These are phyloP conservation scores for Penicillium paxilli DNA, from an alignment of 495 filamentous ascomycete genomes.

Conservation along the genomic window DNA sequence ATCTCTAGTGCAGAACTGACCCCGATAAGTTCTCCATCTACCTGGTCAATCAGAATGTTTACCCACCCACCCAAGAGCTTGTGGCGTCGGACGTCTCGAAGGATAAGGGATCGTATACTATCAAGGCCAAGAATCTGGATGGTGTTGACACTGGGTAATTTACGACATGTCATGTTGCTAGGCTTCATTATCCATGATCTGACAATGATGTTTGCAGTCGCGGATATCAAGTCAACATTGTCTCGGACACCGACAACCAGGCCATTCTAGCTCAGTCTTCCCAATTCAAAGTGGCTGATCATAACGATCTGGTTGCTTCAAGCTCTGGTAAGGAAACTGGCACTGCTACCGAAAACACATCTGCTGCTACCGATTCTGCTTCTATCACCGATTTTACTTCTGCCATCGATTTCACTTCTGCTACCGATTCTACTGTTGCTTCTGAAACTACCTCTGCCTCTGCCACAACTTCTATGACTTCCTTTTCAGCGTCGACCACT, in stretches of 20 bases:
- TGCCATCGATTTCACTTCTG: slow-evolving; percentile 9
- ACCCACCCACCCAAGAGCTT: slow-evolving; percentile 35
- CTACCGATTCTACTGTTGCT: too few relatives aligned
- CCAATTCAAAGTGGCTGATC: slow-evolving; percentile 32
- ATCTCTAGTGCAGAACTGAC: slow-evolving; percentile 27
- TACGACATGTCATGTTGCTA: not conserved
- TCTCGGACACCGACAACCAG: slow-evolving; percentile 19
- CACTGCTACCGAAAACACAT: slow-evolving; percentile 24
- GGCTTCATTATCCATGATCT: not conserved
- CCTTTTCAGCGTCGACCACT: slow-evolving; percentile 15
- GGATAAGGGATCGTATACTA: slow-evolving; percentile 27
- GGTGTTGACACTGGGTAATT: slow-evolving; percentile 26
- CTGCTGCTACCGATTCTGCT: slow-evolving; percentile 7
- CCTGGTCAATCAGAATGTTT: slow-evolving; percentile 36
- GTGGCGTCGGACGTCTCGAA: slow-evolving; percentile 33
- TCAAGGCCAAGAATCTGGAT: slow-evolving; percentile 20
- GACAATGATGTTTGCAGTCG: slow-evolving; percentile 8
- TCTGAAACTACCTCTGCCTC: slow-evolving; percentile 11
- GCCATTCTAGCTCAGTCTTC: slow-evolving; percentile 37
- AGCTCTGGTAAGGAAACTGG: slow-evolving; percentile 35
- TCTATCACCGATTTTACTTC: slow-evolving; percentile 13
- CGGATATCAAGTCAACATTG: slow-evolving; percentile 38
- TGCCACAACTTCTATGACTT: slow-evolving; percentile 18
- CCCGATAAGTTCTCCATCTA: slow-evolving; percentile 32
- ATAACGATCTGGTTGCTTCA: slow-evolving; percentile 11